phyloP scores from a whole-genome alignment of 768 basidiomycete genomes.

The Vararia minispora region DNA sequence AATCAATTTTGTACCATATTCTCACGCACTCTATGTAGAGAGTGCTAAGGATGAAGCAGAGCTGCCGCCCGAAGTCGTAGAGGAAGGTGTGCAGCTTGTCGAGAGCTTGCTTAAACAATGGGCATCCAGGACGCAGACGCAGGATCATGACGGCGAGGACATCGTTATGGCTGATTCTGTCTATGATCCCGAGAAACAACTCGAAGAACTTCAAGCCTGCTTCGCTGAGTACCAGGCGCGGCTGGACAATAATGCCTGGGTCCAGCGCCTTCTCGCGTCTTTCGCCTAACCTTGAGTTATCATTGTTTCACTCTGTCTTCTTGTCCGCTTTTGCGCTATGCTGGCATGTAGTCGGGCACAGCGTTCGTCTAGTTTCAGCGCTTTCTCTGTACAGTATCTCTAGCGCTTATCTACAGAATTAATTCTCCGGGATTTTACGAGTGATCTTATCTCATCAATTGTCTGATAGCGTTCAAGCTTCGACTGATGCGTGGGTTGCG shows the following conservation, averaged over 20 bases:
- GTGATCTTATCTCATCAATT: no score
- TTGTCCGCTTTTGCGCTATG: no score
- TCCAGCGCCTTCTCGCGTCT: slow-evolving; percentile 43
- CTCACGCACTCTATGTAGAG: slow-evolving; percentile 13
- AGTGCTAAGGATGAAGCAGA: slow-evolving; percentile 25
- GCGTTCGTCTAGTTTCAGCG: no score
- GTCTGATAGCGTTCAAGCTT: no score
- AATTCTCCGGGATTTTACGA: no score
- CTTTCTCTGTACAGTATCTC: no score
- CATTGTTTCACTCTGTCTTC: no score
- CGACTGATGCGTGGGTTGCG: no score
- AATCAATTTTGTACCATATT: neutral
- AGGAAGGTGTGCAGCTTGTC: slow-evolving; percentile 74
- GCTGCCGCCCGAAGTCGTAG: slow-evolving; percentile 47
- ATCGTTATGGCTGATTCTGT: slow-evolving; percentile 40
- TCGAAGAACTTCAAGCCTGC: slow-evolving; percentile 42
- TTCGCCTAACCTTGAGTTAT: no score
- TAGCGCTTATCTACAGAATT: no score
- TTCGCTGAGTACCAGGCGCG: slow-evolving; percentile 54
- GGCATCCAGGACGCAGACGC: slow-evolving; percentile 26
- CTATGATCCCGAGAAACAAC: slow-evolving; percentile 22
- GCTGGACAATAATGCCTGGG: slow-evolving; percentile 75
- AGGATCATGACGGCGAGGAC: slow-evolving; percentile 28
- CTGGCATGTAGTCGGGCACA: no score
- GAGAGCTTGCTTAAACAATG: slow-evolving; percentile 70